Evolutionary conservation across 2,329 filamentous ascomycete species (phyloP).

Genomic region (Penicillium sp.): DNA sequence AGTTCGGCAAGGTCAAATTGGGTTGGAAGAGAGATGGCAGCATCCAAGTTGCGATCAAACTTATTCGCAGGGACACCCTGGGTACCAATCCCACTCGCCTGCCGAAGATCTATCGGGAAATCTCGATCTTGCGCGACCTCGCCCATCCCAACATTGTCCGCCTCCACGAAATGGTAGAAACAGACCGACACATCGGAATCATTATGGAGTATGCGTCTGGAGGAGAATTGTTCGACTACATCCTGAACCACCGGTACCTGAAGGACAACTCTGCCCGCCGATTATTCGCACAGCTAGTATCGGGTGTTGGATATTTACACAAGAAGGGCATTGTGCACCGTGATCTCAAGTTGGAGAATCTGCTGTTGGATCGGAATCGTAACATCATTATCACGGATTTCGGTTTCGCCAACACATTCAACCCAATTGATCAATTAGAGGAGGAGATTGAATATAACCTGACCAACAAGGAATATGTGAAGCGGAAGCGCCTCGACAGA

Average conservation of each 20-base stretch:
- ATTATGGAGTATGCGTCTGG: slow-evolving; percentile 98
- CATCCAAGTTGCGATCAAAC: slow-evolving; percentile 94
- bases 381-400: slow-evolving; percentile 99
- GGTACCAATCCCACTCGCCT: slow-evolving; percentile 85
- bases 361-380: slow-evolving; percentile 89
- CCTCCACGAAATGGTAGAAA: slow-evolving; percentile 97
- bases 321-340: slow-evolving; percentile 98
- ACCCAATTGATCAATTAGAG: slow-evolving; percentile 79
- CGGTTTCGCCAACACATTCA: slow-evolving; percentile 97
- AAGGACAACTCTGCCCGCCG: slow-evolving; percentile 90
- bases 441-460: slow-evolving; percentile 90
- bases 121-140: slow-evolving; percentile 81
- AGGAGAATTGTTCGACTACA: slow-evolving; percentile 97
- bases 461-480: slow-evolving; percentile 83
- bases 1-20: slow-evolving; percentile 98
- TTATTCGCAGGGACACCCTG: slow-evolving; percentile 88
- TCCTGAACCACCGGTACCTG: slow-evolving; percentile 91
- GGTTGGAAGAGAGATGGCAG: slow-evolving; percentile 96
- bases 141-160: slow-evolving; percentile 96
- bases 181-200: slow-evolving; percentile 94
- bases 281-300: slow-evolving; percentile 92
- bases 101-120: slow-evolving; percentile 96
- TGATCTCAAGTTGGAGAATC: slow-evolving; percentile 93
- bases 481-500: slow-evolving; percentile 80
- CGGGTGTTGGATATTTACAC: slow-evolving; percentile 94